A percentile compares a stretch with the other conserved stretches of the same genome.
Evolutionary conservation across 208 protist species (phyloP).

Genomic region (Naegleria fowleri): DNA sequence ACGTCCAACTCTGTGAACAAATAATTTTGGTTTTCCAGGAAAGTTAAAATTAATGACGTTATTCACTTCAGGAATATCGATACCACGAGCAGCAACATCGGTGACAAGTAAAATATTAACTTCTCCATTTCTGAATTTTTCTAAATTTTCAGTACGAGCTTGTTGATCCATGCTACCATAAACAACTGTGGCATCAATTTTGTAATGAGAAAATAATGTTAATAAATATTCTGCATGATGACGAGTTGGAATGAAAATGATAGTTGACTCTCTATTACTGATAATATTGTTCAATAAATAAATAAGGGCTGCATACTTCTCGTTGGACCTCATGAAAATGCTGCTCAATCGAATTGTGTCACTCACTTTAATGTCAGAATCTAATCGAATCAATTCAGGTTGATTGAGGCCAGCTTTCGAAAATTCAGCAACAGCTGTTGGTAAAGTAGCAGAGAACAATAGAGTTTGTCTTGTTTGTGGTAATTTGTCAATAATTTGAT

Average conservation of each 20-base stretch:
- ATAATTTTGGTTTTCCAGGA: conserved; percentile 91
- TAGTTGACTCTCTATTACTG: conserved; percentile 61
- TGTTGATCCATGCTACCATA: conserved; percentile 96
- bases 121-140: conserved; percentile 74
- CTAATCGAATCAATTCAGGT: conserved; percentile 92
- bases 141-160: conserved; percentile 87
- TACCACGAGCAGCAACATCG: conserved; percentile 97
- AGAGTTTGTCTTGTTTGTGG: conserved; percentile 32
- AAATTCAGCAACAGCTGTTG: conserved; percentile 32
- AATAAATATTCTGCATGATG: conserved; percentile 96
- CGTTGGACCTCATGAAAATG: conserved; percentile 82
- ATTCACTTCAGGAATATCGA: conserved; percentile 97
- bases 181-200: conserved; percentile 65
- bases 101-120: conserved; percentile 94
- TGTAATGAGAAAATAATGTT: conserved; percentile 70
- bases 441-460: conserved; percentile 36
- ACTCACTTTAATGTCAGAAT: conserved; percentile 90
- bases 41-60: conserved; percentile 99
- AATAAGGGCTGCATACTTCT: conserved; percentile 88
- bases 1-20: conserved; percentile 94
- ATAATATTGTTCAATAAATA: conserved; percentile 80
- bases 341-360: conserved; percentile 86
- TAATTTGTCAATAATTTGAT: conserved; percentile 18
- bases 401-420: conserved; percentile 84
- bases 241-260: conserved; percentile 92